Conservation (phyloP, 192 early-diverging fungal species). For the Allomyces macrogynus region DNA sequence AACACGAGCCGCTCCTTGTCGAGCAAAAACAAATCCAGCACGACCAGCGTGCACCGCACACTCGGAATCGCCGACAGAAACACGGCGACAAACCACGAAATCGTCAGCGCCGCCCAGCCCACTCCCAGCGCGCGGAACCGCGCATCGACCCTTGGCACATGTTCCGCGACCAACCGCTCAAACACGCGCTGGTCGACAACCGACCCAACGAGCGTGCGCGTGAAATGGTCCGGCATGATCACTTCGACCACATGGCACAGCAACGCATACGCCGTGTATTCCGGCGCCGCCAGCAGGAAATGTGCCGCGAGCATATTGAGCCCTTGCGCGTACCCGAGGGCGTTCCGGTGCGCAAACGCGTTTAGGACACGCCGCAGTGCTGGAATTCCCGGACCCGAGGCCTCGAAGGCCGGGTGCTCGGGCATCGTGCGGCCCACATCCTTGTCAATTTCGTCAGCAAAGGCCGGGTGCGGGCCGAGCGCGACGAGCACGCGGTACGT, state of each 20-base stretch:
- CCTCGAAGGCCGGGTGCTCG: slow-evolving; percentile 36
- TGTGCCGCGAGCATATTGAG: slow-evolving; percentile 36
- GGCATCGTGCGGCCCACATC: slow-evolving; percentile 33
- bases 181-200: slow-evolving; percentile 38
- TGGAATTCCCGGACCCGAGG: slow-evolving; percentile 19
- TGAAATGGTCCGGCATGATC: slow-evolving; percentile 35
- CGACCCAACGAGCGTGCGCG: slow-evolving; percentile 35
- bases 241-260: slow-evolving; percentile 33
- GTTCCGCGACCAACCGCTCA: slow-evolving; percentile 17
- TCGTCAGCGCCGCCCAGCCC: neutral
- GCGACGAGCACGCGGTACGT: too few species aligned
- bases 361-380: slow-evolving; percentile 30
- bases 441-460: slow-evolving; percentile 42
- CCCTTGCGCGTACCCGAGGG: slow-evolving; percentile 41
- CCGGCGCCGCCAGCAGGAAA: slow-evolving; percentile 24
- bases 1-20: neutral
- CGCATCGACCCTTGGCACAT: slow-evolving; percentile 11
- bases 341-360: slow-evolving; percentile 37
- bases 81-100: neutral
- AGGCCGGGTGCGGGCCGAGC: slow-evolving; percentile 4
- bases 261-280: slow-evolving; percentile 40
- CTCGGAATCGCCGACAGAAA: neutral
- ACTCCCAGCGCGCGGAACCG: neutral
- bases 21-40: neutral
- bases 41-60: neutral